Evolutionary conservation across 345 rosid species (phyloP), one percentile per base, ranked within the genome.

Genomic region (Citrus cavaleriei): DNA sequence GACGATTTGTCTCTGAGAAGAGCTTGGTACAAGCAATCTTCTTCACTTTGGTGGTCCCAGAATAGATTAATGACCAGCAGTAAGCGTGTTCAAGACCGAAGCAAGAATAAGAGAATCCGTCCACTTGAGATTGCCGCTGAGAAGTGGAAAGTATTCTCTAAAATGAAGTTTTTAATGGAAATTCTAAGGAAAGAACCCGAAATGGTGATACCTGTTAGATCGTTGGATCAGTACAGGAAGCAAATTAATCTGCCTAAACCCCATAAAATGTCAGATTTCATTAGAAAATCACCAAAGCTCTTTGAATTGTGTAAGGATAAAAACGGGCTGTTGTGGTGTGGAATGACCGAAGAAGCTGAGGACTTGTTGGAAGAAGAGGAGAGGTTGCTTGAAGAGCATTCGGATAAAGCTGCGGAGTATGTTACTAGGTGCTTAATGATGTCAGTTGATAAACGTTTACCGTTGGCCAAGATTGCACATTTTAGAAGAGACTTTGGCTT

Each of bases 401-500:
- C 89, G 7, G 90, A 83, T 70, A 89, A 84, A 70, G 94, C 92
- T 73, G 97, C 93, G 0, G 98, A 91, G 86, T 81, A 86, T 81
- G 92, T 94, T 67, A 89, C 93, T 35, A 93, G 95, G 89, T 82
- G 90, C 83, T 75, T 95, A 70, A 93, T 95, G 97, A 91, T 90
- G 97, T 88, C 94, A 21, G 81, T 77, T 2, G 88, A 91, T 72
- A 93, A 86, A 70, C 78, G 87, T 77, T 88, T 95, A 82, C 88
- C 83, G 1, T 46, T 91, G 75, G 93, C 90, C 30, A 91, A 94
- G 86, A 89, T 93, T 75, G 92, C 81, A 16, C 83, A 89, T 87
- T 91, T 93, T 79, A 87, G 97, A 81, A 88, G 97, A 27, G 98
- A 93, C 72, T 93, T 95, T 35, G 98, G 98, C 63, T 84, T 92